phyloP scores from a whole-genome alignment of 1,284 basidiomycete genomes.

The Fomitopsis betulina region DNA sequence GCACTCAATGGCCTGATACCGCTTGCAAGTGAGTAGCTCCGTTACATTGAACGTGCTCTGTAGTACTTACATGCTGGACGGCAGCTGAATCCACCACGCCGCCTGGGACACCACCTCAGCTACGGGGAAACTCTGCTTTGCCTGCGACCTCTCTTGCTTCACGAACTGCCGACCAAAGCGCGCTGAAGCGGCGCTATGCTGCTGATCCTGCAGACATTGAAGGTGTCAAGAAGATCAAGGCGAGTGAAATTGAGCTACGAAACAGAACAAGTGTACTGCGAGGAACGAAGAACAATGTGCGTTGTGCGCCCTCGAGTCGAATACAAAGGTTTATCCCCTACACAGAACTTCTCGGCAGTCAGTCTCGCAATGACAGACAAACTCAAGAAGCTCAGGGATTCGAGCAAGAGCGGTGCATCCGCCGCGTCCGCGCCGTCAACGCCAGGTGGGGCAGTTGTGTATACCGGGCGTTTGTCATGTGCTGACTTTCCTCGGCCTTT shows the following conservation, averaged over 20 bases:
- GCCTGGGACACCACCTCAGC: constrained; percentile 54
- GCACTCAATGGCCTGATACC: constrained; percentile 57
- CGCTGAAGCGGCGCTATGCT: constrained; percentile 76
- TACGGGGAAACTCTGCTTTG: constrained; percentile 21
- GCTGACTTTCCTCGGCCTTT: background rate
- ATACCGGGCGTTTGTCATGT: background rate
- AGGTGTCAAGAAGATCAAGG: constrained; percentile 77
- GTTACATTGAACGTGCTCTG: background rate
- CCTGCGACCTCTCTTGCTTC: constrained; percentile 34
- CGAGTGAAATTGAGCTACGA: constrained; percentile 67
- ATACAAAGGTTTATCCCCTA: too few species aligned
- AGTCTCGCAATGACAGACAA: constrained; percentile 61
- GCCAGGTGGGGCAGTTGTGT: constrained; percentile 26
- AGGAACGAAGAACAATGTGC: constrained; percentile 71
- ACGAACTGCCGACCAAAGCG: constrained; percentile 32
- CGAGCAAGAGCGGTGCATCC: constrained; percentile 45
- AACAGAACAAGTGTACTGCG: constrained; percentile 76
- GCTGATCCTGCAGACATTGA: constrained; percentile 76
- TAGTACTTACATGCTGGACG: background rate
- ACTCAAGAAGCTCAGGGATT: constrained; percentile 70
- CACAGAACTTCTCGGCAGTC: constrained; percentile 70
- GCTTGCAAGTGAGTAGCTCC: constrained; percentile 42
- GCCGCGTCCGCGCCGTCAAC: constrained; percentile 30
- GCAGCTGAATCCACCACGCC: constrained; percentile 51
- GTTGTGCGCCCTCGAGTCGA: constrained; percentile 14